Base-by-base conservation (phyloP, 495 filamentous ascomycete species). In the Oidiodendron maius region DNA sequence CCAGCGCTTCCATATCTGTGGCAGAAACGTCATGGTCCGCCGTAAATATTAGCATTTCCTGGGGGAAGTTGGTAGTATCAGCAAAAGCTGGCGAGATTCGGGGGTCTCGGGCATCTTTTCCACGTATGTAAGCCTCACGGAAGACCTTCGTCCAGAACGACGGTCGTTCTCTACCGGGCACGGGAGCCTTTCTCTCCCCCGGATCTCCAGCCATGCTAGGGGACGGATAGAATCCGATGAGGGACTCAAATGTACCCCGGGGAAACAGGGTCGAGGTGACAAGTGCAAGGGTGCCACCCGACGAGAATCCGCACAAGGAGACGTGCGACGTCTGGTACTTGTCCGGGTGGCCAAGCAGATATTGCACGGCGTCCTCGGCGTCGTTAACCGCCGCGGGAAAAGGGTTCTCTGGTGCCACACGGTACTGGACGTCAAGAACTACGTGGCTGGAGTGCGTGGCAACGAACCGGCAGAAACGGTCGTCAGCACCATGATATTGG, bases 361-460 rank as follows among this genome's bases (percentile, higher is more conserved):
- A 76, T 54, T 68, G 59, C 36, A 74, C 51, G 11, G 65, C 66
- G 52, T 77, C 73, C 65, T 69, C 74, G 48, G 63, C 60, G 56
- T 78, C 75, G 23, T 76, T 52, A 11, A 67, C 50, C 28, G 67
- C 58, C 3, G 63, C 60, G 4, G 74, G 74, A 45, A 72, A 78
- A 15, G 61, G 58, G 45, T 70, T 41, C 39, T 75, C 71, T 1
- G 72, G 72, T 2, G 68, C 67, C 4, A 71, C 57, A 17, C 71
- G 64, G 50, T 78, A 77, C 17, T 64, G 61, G 4, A 70, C 64
- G 53, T 70, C 69, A 48, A 67, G 38, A 44, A 65, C 56, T 9
- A 63, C 41, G 50, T 70, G 66, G 8, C 57, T 59, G 20, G 70
- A 66, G 15, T 63, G 49, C 6, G 42, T 50, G 44, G 62, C 64